phyloP scores from a whole-genome alignment of 2,329 filamentous ascomycete species.

The Onygenales sp. region DNA sequence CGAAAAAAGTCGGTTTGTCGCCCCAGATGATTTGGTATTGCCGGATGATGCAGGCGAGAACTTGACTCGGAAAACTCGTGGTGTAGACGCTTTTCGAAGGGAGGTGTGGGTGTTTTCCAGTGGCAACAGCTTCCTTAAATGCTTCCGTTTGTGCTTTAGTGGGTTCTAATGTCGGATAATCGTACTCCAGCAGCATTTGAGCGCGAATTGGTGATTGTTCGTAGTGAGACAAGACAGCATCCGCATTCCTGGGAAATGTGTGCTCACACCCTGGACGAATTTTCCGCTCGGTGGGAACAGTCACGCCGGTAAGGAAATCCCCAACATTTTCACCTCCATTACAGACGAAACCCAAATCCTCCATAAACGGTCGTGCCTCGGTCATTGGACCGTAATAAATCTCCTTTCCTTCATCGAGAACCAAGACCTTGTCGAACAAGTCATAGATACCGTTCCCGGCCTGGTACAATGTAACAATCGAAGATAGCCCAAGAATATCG shows the following conservation, averaged over 20 bases:
- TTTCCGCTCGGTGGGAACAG: slow-evolving; percentile 40
- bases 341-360: slow-evolving; percentile 50
- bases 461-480: slow-evolving; percentile 58
- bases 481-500: slow-evolving; percentile 57
- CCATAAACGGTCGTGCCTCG: slow-evolving; percentile 52
- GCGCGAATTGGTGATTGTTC: no score
- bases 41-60: slow-evolving; percentile 48
- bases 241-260: slow-evolving; percentile 42
- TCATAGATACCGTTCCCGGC: slow-evolving; percentile 56
- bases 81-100: slow-evolving; percentile 62
- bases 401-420: slow-evolving; percentile 60
- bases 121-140: slow-evolving; percentile 41
- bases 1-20: slow-evolving; percentile 59
- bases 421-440: slow-evolving; percentile 64
- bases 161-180: no score
- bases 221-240: no score
- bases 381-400: slow-evolving; percentile 50
- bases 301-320: slow-evolving; percentile 63
- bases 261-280: slow-evolving; percentile 54
- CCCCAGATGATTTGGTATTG: slow-evolving; percentile 68
- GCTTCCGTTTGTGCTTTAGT: no score
- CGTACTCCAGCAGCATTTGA: no score
- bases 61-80: slow-evolving; percentile 60
- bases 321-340: slow-evolving; percentile 55
- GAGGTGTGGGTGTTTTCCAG: slow-evolving; percentile 41